Evolutionary conservation across 2,329 filamentous ascomycete genomes (phyloP), one percentile per base, ranked within the genome.

Genomic region (Epichloe elymi): DNA sequence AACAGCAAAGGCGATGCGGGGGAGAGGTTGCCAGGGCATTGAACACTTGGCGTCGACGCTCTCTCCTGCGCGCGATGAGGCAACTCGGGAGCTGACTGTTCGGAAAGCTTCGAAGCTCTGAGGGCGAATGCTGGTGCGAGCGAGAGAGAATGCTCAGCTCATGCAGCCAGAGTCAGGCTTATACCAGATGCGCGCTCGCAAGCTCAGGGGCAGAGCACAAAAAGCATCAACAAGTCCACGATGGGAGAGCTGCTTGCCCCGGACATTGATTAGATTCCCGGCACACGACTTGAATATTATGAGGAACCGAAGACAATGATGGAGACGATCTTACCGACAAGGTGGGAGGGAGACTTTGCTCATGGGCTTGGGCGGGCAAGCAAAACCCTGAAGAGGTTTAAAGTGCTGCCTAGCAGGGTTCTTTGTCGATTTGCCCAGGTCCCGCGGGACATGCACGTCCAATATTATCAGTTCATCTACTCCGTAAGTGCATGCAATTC

Each of bases 1-100:
- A 69, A 98, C 87, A 61, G 91, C 94, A 75, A 97, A 98, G 65
- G 90, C 93, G 74, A 98, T 96, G 63, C 88, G 87, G 69, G 88
- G 88, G 68, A 98, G 80, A 63, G 93, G 91, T 79, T 87, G 84
- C 93, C 93, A 98, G 79, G 90, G 88, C 90, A 95, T 95, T 70
- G 71, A 62, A 61, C 53, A 57, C 58, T 49, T 51, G 33, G 55
- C 54, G 52, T 46, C 49, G 52, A 51, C 54, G 52, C 49, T 52
- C 46, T 43, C 50, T 43, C 52, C 46, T 45, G 47, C 38, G 52
- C 46, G 52, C 46, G 52, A 46, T 39, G 46, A 45, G 49, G 49
- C n/a, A 38, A 26, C 10, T 41, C 42, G 46, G 36, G 20, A 39
- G 33, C 23, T 30, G 41, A 36, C 40, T 19, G 39, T 38, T 23